A percentile compares a stretch with the other conserved stretches of the same genome.
phyloP scores from a whole-genome alignment of 345 rosid genomes.

The Pseudoturritis turrita region DNA sequence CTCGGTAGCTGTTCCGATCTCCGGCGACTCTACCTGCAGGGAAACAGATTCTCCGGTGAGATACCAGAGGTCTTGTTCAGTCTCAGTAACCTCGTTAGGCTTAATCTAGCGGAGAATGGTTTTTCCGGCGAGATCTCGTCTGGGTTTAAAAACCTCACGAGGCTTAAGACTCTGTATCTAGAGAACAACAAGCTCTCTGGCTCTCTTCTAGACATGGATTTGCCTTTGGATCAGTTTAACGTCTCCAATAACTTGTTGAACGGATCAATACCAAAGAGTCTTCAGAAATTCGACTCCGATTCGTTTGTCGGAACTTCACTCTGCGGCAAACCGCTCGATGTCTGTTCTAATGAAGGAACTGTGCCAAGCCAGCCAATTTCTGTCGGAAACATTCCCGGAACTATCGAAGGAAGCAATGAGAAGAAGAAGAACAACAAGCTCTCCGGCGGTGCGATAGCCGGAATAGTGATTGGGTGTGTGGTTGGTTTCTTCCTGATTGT shows the following conservation, averaged over 20 bases:
- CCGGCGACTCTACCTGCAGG: conserved; percentile 75
- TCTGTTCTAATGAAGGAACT: conserved; percentile 25
- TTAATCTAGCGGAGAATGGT: conserved; percentile 58
- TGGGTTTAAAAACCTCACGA: conserved; percentile 58
- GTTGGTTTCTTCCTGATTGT: conserved; percentile 49
- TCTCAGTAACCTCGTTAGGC: conserved; percentile 53
- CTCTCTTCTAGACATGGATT: conserved; percentile 39
- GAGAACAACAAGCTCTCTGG: conserved; percentile 70
- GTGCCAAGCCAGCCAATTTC: conserved; percentile 53
- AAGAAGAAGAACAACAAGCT: conserved; percentile 47
- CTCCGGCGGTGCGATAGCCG: conserved; percentile 84
- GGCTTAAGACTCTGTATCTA: conserved; percentile 66
- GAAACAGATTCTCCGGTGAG: conserved; percentile 71
- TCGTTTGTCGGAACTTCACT: conserved; percentile 73
- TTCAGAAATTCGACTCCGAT: conserved; percentile 39
- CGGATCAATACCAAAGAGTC: conserved; percentile 62
- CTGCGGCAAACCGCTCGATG: conserved; percentile 71
- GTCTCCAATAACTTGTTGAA: conserved; percentile 72
- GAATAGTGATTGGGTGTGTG: conserved; percentile 79
- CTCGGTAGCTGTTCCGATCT: conserved; percentile 59
- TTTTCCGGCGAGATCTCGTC: conserved; percentile 60
- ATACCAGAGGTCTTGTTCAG: conserved; percentile 57
- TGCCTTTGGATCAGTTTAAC: conserved; percentile 65
- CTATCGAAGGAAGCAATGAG: conserved; percentile 6
- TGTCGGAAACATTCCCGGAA: conserved; percentile 28